phyloP scores from a whole-genome alignment of 1,284 basidiomycete genomes.

The Cryptococcus hybrid region DNA sequence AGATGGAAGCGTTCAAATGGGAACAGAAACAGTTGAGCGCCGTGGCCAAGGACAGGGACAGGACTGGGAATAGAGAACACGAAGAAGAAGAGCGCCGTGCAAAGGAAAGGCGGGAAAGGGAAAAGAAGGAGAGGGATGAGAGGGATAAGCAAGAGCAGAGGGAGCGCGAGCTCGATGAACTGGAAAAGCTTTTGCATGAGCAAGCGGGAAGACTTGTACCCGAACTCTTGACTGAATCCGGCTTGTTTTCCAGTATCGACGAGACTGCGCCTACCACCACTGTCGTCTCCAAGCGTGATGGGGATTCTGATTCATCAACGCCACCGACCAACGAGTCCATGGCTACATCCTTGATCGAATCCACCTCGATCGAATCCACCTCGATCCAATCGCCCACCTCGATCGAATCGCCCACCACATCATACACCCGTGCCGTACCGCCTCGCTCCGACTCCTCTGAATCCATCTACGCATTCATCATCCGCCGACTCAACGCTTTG shows the following conservation, averaged over 20 bases:
- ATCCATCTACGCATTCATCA: conserved; percentile 94
- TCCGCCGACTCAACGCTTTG: conserved; percentile 82
- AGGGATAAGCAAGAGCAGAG: conserved; percentile 16
- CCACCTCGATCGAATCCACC: not conserved
- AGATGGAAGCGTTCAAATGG: conserved; percentile 95
- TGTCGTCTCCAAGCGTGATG: no score
- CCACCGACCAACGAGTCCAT: not conserved
- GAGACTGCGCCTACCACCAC: not conserved
- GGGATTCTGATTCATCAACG: no score
- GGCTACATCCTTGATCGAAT: not conserved
- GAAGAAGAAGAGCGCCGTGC: conserved; percentile 18
- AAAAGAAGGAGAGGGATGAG: conserved; percentile 23
- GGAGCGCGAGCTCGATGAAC: conserved; percentile 37
- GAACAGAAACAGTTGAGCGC: conserved; percentile 55
- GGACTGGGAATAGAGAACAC: conserved; percentile 9
- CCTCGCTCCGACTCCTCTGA: conserved; percentile 64
- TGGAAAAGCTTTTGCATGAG: conserved; percentile 36
- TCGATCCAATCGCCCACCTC: not conserved
- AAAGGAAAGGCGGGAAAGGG: conserved; percentile 33
- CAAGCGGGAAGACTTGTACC: conserved; percentile 26
- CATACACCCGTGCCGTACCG: conserved; percentile 15
- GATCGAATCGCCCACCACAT: not conserved
- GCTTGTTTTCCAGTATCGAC: conserved; percentile 6
- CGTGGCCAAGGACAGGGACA: conserved; percentile 21
- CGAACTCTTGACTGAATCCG: conserved; percentile 14